Evolutionary conservation across 148 eudicot species (phyloP), one percentile per base, ranked within the genome.

Genomic region (Camellia japonica): DNA sequence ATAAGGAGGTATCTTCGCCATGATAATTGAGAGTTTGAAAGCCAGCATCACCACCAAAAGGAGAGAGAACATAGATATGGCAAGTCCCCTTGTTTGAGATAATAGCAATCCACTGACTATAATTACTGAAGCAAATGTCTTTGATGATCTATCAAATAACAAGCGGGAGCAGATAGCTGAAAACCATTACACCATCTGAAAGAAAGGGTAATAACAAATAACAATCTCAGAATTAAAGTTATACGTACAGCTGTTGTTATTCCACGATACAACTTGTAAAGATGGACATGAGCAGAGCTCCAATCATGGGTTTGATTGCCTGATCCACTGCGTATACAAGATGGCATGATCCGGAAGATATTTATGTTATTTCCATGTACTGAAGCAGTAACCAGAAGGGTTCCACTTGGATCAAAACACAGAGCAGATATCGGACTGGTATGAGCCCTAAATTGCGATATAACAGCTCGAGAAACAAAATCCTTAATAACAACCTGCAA

Each of bases 391-490:
- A 85, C 90, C 72, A 87, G 62, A 64, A 87, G 81, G 19, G 86
- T 87, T 76, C 90, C 88, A 78, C 90, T 85, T 20, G 88, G 90
- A 85, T 87, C 88, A 63, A 87, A 85, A 71, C 84, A 85, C 38
- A 87, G 71, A 6, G 90, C 88, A 62, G 90, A 87, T 64, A 87
- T 85, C 1, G 86, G 90, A 79, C 86, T 85, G 7, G 77, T 77
- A 64, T 85, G 90, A 54, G 90, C 87, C 76, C 80, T 83, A 85
- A 87, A 87, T 65, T 87, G 90, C n/a, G 84, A 80, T 78, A 85
- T 81, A 58, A 87, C 79, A 44, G 83, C 79, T 49, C 69, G 84
- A n/a, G 87, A 83, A 7, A 85, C 19, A 38, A 81, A 75, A 83
- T 87, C 90, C 68, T 71, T 85, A 20, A 87, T 79, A 15, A 83